Conservation (phyloP, 257 asterid genomes). For the Rhazya stricta region DNA sequence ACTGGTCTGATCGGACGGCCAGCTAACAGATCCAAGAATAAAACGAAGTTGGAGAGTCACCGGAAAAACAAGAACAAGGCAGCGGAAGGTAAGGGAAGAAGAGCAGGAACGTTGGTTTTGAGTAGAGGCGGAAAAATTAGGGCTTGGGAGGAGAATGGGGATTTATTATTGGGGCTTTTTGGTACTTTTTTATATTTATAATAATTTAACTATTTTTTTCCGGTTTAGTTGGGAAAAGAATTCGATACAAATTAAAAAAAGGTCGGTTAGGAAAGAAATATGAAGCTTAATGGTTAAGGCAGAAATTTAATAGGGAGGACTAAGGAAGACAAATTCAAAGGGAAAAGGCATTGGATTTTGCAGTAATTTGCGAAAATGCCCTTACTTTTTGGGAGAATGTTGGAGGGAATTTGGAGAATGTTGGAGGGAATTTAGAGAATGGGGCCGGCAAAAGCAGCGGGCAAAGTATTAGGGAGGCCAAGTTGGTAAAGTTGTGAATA, state of each 20-base stretch:
- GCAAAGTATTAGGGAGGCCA: too few species aligned
- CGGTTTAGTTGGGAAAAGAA: neutral
- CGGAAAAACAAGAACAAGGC: constrained; percentile 13
- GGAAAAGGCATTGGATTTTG: neutral
- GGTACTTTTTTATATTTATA: constrained; percentile 21
- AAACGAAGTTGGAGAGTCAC: constrained; percentile 4
- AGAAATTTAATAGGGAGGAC: neutral
- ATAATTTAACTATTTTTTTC: neutral
- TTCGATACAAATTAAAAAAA: neutral
- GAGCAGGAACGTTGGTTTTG: constrained; percentile 2
- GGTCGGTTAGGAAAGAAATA: neutral
- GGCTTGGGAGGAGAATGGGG: constrained; percentile 6
- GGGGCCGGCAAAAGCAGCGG: neutral
- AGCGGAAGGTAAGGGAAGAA: neutral
- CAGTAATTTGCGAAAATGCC: neutral
- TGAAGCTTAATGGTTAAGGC: constrained; percentile 4
- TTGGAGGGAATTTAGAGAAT: neutral
- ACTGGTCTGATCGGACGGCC: neutral
- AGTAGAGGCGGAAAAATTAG: constrained; percentile 5
- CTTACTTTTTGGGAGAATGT: neutral
- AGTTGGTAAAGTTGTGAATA: neutral
- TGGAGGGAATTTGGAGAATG: constrained; percentile 1
- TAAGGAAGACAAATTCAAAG: neutral
- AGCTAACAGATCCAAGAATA: neutral
- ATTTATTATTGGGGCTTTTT: constrained; percentile 22